These are phyloP conservation scores for Debaryomyces castellii DNA, from an alignment of 805 yeast species.

Conservation along the genomic window DNA sequence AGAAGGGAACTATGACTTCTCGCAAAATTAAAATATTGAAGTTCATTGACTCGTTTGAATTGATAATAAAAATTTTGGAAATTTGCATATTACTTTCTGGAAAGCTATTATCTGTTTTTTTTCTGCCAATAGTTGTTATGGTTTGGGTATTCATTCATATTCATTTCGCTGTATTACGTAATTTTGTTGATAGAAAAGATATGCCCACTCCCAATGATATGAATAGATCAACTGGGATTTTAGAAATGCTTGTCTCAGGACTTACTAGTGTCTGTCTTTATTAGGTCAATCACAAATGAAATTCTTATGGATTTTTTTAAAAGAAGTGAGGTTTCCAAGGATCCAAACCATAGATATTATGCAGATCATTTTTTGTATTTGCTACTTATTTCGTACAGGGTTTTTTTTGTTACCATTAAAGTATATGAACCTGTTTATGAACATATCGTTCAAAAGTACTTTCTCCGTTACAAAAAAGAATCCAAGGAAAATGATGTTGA, in stretches of 20 bases:
- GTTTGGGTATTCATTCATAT: neutral
- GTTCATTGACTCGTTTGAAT: neutral
- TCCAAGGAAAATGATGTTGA: too few relatives aligned
- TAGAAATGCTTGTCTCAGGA: neutral
- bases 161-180: neutral
- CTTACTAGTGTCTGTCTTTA: too few relatives aligned
- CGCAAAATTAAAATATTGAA: neutral
- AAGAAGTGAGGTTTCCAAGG: neutral
- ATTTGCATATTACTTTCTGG: neutral
- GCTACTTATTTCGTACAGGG: neutral
- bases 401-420: neutral
- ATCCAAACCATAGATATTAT: neutral
- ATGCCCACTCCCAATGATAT: too few relatives aligned
- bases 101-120: neutral
- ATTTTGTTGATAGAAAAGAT: too few relatives aligned
- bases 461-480: too few relatives aligned
- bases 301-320: neutral
- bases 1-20: neutral
- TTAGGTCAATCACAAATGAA: neutral
- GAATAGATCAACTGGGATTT: too few relatives aligned
- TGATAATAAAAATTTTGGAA: neutral
- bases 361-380: neutral
- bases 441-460: too few relatives aligned
- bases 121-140: neutral
- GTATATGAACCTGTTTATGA: neutral